phyloP scores from a whole-genome alignment of 2,329 filamentous ascomycete species.

The Microdochium paspali region DNA sequence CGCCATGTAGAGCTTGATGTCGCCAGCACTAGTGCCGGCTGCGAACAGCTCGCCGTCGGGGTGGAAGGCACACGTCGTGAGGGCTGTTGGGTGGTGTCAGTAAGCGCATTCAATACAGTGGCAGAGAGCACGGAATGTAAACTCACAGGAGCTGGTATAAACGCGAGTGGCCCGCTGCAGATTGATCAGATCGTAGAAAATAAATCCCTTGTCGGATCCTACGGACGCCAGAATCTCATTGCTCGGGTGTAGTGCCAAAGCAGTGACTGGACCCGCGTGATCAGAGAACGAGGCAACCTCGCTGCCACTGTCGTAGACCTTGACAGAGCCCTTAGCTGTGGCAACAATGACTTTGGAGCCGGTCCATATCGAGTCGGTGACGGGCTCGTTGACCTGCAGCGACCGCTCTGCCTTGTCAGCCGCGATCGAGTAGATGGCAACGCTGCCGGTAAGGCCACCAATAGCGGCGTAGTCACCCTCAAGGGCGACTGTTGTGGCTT shows the following conservation, averaged over 20 bases:
- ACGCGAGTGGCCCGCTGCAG: slow-evolving; percentile 66
- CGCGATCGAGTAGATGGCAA: slow-evolving; percentile 66
- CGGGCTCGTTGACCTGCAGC: slow-evolving; percentile 55
- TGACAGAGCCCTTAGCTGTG: slow-evolving; percentile 68
- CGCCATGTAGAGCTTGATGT: slow-evolving; percentile 84
- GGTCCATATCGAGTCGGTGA: slow-evolving; percentile 58
- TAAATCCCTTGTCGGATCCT: slow-evolving; percentile 84
- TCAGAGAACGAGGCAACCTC: slow-evolving; percentile 64
- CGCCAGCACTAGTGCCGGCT: slow-evolving; percentile 67
- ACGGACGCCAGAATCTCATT: slow-evolving; percentile 78
- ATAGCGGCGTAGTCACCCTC: slow-evolving; percentile 60
- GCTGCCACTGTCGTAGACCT: slow-evolving; percentile 65
- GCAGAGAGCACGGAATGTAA: no score
- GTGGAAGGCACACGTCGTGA: slow-evolving; percentile 78
- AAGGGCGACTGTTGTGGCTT: slow-evolving; percentile 38
- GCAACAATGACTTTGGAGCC: slow-evolving; percentile 62
- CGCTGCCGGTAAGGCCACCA: slow-evolving; percentile 64
- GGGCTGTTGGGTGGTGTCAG: slow-evolving; percentile 36
- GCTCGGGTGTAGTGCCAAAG: slow-evolving; percentile 72
- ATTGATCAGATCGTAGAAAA: slow-evolving; percentile 71
- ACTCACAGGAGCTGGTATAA: slow-evolving; percentile 70
- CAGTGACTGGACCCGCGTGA: slow-evolving; percentile 74
- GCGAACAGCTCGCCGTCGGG: slow-evolving; percentile 94
- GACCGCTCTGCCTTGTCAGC: slow-evolving; percentile 59
- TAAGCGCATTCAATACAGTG: not conserved